Conservation (phyloP, 257 asterid species). For the Nicotiana tomentosiformis region DNA sequence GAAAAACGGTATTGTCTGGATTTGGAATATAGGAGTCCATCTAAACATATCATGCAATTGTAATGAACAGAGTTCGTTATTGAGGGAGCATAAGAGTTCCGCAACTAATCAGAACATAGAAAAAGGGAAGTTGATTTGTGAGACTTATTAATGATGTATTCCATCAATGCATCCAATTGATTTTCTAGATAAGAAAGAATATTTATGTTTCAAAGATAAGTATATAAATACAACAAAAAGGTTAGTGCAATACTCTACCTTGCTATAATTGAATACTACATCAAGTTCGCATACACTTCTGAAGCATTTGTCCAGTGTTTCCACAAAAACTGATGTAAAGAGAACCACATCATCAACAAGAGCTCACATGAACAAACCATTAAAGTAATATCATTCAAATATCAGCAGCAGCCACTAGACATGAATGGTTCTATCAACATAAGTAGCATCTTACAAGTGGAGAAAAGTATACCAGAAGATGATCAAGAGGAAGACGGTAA, state of each 20-base stretch:
- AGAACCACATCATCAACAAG: neutral
- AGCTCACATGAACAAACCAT: neutral
- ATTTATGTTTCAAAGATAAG: neutral
- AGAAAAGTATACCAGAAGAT: neutral
- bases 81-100: neutral
- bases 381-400: neutral
- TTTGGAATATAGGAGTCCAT: neutral
- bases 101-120: neutral
- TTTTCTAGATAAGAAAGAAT: neutral
- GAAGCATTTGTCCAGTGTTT: constrained; percentile 35
- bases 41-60: neutral
- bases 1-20: neutral
- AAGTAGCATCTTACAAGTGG: neutral
- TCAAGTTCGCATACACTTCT: constrained; percentile 36
- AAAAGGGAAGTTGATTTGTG: neutral
- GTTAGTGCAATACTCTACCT: constrained; percentile 14
- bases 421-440: neutral
- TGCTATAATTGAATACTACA: constrained; percentile 22
- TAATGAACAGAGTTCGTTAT: neutral
- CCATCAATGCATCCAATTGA: neutral
- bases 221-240: neutral
- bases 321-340: constrained; percentile 23
- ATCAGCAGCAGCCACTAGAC: neutral
- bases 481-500: neutral
- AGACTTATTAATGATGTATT: neutral